Conservation (phyloP, 2,329 filamentous ascomycete species). For the Xylariaceae sp. region DNA sequence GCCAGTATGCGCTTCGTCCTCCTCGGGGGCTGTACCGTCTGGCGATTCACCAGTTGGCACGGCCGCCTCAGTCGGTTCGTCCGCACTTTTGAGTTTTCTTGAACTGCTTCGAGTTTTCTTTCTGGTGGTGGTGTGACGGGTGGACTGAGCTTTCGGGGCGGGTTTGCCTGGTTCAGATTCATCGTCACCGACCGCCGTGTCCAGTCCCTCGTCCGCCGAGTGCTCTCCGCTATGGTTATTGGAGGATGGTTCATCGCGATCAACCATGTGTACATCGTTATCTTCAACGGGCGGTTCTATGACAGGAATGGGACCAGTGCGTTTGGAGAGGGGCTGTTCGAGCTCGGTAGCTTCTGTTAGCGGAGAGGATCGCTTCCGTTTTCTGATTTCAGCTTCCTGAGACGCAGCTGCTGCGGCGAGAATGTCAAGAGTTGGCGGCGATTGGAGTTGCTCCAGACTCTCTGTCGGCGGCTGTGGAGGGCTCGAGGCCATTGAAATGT, state of each 20-base stretch:
- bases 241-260: conserved; percentile 33
- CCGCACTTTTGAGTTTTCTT: conserved; percentile 32
- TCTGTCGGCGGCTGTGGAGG: conserved; percentile 27
- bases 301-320: conserved; percentile 25
- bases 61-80: conserved; percentile 20
- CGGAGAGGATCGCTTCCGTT: conserved; percentile 33
- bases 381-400: conserved; percentile 32
- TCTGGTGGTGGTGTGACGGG: conserved; percentile 22
- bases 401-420: conserved; percentile 30
- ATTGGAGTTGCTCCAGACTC: conserved; percentile 23
- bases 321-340: conserved; percentile 25
- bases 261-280: conserved; percentile 32
- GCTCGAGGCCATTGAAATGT: conserved; percentile 32
- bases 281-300: conserved; percentile 28
- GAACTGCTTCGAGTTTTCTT: conserved; percentile 34
- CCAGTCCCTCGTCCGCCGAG: conserved; percentile 30
- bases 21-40: conserved; percentile 34
- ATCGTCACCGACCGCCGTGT: conserved; percentile 21
- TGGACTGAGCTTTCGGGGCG: conserved; percentile 22
- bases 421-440: conserved; percentile 31
- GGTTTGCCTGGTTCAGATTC: conserved; percentile 20
- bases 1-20: conserved; percentile 43
- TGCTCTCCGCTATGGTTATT: conserved; percentile 31
- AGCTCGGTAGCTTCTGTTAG: conserved; percentile 23
- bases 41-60: conserved; percentile 30